Conservation (phyloP, 306 rosid species). For the Canavalia gladiata region DNA sequence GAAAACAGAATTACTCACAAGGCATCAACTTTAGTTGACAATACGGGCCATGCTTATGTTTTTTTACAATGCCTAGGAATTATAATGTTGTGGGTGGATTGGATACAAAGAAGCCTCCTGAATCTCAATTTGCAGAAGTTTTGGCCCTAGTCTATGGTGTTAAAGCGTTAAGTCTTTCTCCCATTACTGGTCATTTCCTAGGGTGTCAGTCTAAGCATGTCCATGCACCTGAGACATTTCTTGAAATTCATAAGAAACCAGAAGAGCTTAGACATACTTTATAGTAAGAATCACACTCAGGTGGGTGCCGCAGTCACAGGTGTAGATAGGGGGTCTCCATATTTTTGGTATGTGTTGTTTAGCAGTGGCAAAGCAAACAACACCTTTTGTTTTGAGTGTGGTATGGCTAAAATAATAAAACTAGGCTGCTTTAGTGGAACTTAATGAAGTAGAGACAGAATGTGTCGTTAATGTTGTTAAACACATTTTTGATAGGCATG, state of each 20-base stretch:
- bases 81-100: slow-evolving; percentile 86
- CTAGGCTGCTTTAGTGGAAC: slow-evolving; percentile 98
- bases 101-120: slow-evolving; percentile 85
- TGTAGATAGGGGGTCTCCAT: slow-evolving; percentile 84
- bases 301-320: slow-evolving; percentile 93
- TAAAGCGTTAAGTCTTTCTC: slow-evolving; percentile 66
- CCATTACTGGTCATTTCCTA: slow-evolving; percentile 81
- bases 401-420: slow-evolving; percentile 67
- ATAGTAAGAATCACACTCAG: slow-evolving; percentile 80
- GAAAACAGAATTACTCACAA: slow-evolving; percentile 63
- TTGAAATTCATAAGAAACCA: slow-evolving; percentile 70
- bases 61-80: slow-evolving; percentile 91
- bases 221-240: slow-evolving; percentile 74
- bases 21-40: slow-evolving; percentile 47
- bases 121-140: slow-evolving; percentile 71
- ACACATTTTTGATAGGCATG: slow-evolving; percentile 88
- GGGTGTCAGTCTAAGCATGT: slow-evolving; percentile 85
- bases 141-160: slow-evolving; percentile 90
- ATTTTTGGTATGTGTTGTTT: slow-evolving; percentile 95
- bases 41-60: slow-evolving; percentile 84
- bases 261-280: slow-evolving; percentile 79
- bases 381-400: slow-evolving; percentile 74
- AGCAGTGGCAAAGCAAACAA: slow-evolving; percentile 73
- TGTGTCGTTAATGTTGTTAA: slow-evolving; percentile 94
- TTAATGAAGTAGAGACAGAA: slow-evolving; percentile 93